Evolutionary conservation across 148 eudicot species (phyloP), one percentile per base, ranked within the genome.

Genomic region (Mesembryanthemum crystallinum): DNA sequence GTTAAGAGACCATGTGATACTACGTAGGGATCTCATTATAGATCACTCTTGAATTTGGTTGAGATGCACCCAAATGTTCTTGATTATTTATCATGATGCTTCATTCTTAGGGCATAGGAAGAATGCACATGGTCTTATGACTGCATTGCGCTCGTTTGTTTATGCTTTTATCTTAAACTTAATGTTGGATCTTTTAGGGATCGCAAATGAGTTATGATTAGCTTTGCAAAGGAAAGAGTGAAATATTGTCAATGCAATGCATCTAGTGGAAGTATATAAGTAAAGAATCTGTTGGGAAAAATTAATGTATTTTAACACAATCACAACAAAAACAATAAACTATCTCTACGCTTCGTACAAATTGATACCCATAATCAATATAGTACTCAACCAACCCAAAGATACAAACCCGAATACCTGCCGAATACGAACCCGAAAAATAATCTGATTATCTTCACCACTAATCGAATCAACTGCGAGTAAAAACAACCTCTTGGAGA

Each of bases 171-270:
- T 49, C 0, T 5, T 75, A 23, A 64, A 75, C 21, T 18, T 61
- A 27, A 72, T 42, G 68, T 5, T 73, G 8, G 42, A 42, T 62
- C 1, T 67, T 51, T 77, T 78, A 21, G 79, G 62, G 5, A 69
- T 74, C 1, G 72, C 69, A 58, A 54, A 77, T 76, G 61, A 72
- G 11, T 67, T 77, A 18, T 70, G 43, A 23, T 25, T 17, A 64
- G 54, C 71, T 6, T 45, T 83, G 20, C 81, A 80, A 76, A 73
- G 49, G 45, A 59, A 66, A 33, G 81, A 77, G 5, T 73, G 76
- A 55, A 72, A 83, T 28, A 80, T 83, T 77, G 43, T 77, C 20
- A 68, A 69, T 77, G 81, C 76, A 8, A 77, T 80, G 76, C 9
- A 28, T 7, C 29, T 33, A 2, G 79, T 83, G 3, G 57, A 33